Base-by-base conservation (phyloP, 306 rosid species). In the Citrullus mucosospermus region DNA sequence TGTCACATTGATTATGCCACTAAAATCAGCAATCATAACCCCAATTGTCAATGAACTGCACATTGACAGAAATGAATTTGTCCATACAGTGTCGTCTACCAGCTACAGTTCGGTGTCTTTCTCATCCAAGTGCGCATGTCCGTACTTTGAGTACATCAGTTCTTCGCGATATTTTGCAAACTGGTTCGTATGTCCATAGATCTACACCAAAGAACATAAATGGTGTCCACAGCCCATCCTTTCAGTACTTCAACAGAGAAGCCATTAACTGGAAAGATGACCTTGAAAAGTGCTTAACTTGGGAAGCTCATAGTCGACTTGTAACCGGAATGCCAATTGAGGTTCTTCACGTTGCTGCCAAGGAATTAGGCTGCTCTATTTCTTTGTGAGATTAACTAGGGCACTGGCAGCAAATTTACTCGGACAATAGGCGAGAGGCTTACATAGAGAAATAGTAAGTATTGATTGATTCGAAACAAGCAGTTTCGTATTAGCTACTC, bases 291-390 rank as follows among this genome's bases (percentile, higher is more conserved):
- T 87, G 97, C 90, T 81, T 94, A 84, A 82, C 86, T 34, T 94
- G 98, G 94, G 98, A 94, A 92, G 98, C 97, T 79, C 98, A 88
- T 78, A 94, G 89, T 83, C 84, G 97, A 79, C 83, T 90, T 0
- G 91, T 92, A 15, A 86, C 79, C 0, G 96, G 94, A 59, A 82
- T 90, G 91, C 82, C 93, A 13, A 87, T 89, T 38, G 70, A 89
- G 66, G 88, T 82, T 86, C 98, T 94, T 66, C 89, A 84, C 56
- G 83, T 84, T 11, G 97, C 98, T 11, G 96, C 98, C 36, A 88
- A 89, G 83, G 98, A 94, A 83, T 81, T 94, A 84, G 93, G 87
- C 63, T 94, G 98, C 79, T 63, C 84, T 54, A 86, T 94, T 76
- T 80, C 96, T 80, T 6, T 90, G 79, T 93, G 89, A 91, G 30